Percentiles rank a stretch among this genome's conserved stretches.
These are phyloP conservation scores for Fusarium agapanthi DNA, from an alignment of 2,329 filamentous ascomycete genomes.

Conservation along the genomic window DNA sequence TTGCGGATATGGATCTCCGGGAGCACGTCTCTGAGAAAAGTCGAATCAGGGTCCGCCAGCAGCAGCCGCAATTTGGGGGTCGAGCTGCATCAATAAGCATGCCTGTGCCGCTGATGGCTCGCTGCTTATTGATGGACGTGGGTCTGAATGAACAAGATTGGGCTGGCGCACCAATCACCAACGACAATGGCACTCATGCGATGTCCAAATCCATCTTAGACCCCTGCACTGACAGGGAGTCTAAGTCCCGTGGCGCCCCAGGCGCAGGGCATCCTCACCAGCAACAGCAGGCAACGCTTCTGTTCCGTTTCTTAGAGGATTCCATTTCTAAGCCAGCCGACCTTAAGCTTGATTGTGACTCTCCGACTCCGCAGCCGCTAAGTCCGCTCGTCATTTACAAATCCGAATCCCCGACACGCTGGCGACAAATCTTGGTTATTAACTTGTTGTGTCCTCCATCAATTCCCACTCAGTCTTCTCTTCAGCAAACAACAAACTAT, in stretches of 20 bases:
- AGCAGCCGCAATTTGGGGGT: constrained; percentile 37
- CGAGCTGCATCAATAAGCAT: constrained; percentile 36
- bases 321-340: constrained; percentile 31
- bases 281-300: constrained; percentile 20
- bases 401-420: constrained; percentile 29
- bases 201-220: constrained; percentile 22
- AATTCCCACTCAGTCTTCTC: constrained; percentile 2
- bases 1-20: constrained; percentile 36
- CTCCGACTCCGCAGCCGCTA: constrained; percentile 27
- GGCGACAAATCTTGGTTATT: constrained; percentile 19
- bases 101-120: constrained; percentile 25
- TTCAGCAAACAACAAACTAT: constrained; percentile 8
- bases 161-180: constrained; percentile 41
- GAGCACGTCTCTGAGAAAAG: constrained; percentile 19
- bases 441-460: constrained; percentile 11
- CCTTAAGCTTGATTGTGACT: constrained; percentile 10
- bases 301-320: constrained; percentile 28
- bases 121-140: constrained; percentile 35
- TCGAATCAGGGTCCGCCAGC: constrained; percentile 33
- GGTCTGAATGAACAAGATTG: constrained; percentile 24
- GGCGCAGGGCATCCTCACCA: constrained; percentile 17
- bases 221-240: constrained; percentile 30
- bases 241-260: constrained; percentile 24
- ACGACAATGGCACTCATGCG: constrained; percentile 30
- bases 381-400: constrained; percentile 35